Evolutionary conservation across 1,284 basidiomycete species (phyloP), one percentile per base, ranked within the genome.

Genomic region (Cryptococcus hybrid): DNA sequence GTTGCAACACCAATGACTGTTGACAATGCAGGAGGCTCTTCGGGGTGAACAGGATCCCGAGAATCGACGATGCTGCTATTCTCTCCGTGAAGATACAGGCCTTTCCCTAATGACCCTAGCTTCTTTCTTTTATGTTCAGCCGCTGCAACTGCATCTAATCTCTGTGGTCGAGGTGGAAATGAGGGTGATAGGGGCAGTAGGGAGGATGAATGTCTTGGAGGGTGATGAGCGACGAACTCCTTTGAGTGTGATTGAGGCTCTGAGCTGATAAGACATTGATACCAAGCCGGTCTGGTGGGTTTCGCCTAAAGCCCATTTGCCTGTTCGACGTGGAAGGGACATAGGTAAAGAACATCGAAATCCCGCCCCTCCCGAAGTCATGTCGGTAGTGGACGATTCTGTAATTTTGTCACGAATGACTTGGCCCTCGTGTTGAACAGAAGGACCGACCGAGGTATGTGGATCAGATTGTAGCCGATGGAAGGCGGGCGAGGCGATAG

Each of bases 291-390:
- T 70, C 30, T 51, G 55, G 8, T 66, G 53, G 3, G 74, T 70
- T 46, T 74, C 70, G 6, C 72, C 72, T 3, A 66, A 46, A 51
- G 71, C 70, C 74, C 74, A 76, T 7, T 60, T 62, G 3, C 65
- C 60, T 5, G 60, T 52, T 6, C 72, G 61, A 12, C 58, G 57
- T 1, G 74, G 69, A 4, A 75, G 49, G 1, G 50, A 40, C 6
- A 72, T 44, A 1, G 52, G 45, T 9, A 67, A 56, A 1, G 48
- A 46, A 18, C 62, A 62, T 60, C 67, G 67, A 24, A 57, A 50
- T 6, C 65, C 65, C 5, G 48, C 57, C 9, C 54, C 45, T 12
- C 56, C 59, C 1, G 60, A 46, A 1, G 46, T 34, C 1, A 65
- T 45, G 9, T 61, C 59, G n/a, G 67, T 64, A 30, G 51, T 57